Percentiles rank a stretch among this genome's conserved stretches.
These are phyloP conservation scores for Alternaria solani DNA, from an alignment of 2,329 filamentous ascomycete species.

Conservation along the genomic window DNA sequence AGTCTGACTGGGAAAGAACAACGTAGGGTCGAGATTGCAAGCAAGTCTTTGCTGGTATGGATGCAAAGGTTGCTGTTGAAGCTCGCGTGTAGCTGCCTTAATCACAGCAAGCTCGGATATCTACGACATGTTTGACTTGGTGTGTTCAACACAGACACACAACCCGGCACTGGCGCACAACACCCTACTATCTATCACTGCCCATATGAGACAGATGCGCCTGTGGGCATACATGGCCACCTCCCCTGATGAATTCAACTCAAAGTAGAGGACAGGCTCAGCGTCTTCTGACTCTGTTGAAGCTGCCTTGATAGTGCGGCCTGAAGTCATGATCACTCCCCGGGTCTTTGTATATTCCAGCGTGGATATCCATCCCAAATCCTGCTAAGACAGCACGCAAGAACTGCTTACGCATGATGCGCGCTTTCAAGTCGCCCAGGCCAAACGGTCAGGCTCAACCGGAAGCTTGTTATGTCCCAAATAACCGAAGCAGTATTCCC, in stretches of 20 bases:
- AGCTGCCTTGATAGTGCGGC: not conserved
- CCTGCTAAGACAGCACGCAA: not conserved
- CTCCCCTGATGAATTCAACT: not conserved
- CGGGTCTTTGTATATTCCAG: not conserved
- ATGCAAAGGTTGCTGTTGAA: not conserved
- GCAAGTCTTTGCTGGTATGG: not conserved
- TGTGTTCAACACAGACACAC: not conserved
- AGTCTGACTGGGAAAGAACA: not conserved
- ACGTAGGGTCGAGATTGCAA: not conserved
- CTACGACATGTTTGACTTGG: not conserved
- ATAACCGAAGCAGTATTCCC: not conserved
- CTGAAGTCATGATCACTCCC: not conserved
- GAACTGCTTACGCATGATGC: not conserved
- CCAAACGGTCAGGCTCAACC: not conserved
- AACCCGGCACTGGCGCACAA: not conserved
- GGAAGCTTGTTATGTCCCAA: constrained; percentile 2
- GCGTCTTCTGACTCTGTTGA: not conserved
- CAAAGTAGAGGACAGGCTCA: not conserved
- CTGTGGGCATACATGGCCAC: not conserved
- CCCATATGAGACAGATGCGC: not conserved
- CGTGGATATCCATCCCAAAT: not conserved
- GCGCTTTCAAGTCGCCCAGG: not conserved
- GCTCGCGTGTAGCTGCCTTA: not conserved
- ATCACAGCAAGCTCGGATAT: not conserved
- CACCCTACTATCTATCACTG: not conserved